Conservation (phyloP, 495 filamentous ascomycete genomes). For the Talaromyces adpressus region DNA sequence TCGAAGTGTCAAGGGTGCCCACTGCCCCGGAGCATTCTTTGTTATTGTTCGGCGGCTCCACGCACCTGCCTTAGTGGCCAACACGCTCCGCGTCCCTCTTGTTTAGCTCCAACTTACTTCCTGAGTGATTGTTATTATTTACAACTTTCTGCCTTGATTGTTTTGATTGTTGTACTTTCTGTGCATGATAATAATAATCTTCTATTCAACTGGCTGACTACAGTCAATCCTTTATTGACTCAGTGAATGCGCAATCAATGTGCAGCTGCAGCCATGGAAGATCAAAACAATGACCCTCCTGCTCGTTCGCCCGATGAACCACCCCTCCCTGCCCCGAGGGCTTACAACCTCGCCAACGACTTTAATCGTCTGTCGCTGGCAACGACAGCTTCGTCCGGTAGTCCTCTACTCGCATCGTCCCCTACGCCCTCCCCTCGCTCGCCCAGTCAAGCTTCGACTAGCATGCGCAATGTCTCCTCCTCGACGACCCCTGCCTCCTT, state of each 20-base stretch:
- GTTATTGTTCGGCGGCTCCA: constrained; percentile 3
- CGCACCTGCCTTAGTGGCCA: neutral
- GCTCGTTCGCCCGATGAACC: constrained; percentile 24
- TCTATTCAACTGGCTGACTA: neutral
- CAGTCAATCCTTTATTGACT: constrained; percentile 20
- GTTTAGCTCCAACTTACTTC: constrained; percentile 6
- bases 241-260: constrained; percentile 20
- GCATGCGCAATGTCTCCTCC: constrained; percentile 15
- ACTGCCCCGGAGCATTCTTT: neutral
- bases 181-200: neutral
- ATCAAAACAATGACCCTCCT: constrained; percentile 9
- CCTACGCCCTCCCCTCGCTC: constrained; percentile 16
- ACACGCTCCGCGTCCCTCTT: constrained; percentile 4
- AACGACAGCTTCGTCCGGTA: constrained; percentile 27
- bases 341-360: constrained; percentile 36
- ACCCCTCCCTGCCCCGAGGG: constrained; percentile 38
- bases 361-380: constrained; percentile 17
- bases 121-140: neutral
- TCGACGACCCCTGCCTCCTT: constrained; percentile 19
- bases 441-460: constrained; percentile 13
- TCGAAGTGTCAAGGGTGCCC: no score
- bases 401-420: constrained; percentile 21
- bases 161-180: neutral
- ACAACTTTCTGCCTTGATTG: neutral
- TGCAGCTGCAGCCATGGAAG: constrained; percentile 17